These are phyloP conservation scores for Themeda triandra DNA, from an alignment of 176 grass and related monocot genomes.

Conservation along the genomic window DNA sequence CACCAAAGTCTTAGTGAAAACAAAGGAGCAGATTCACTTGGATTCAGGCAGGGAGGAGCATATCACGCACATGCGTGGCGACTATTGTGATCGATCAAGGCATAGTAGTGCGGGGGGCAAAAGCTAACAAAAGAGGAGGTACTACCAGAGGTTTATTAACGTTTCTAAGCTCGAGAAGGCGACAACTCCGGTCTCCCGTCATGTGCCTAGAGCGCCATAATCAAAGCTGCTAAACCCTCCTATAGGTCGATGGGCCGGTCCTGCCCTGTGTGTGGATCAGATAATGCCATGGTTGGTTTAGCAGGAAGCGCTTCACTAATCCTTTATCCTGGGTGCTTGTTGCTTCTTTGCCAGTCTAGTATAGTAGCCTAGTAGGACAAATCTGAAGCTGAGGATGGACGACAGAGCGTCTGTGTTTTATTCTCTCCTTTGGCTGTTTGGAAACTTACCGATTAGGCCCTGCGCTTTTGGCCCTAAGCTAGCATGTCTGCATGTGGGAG, in stretches of 20 bases:
- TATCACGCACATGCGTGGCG: constrained; percentile 26
- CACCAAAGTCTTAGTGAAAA: constrained; percentile 10
- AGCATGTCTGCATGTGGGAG: constrained; percentile 25
- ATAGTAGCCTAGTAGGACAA: constrained; percentile 56
- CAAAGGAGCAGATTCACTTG: constrained; percentile 14
- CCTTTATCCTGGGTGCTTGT: neutral
- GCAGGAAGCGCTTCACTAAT: neutral
- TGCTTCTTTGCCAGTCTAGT: neutral
- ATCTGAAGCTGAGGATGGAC: constrained; percentile 30
- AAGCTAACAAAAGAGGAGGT: constrained; percentile 39
- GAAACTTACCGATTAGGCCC: constrained; percentile 21
- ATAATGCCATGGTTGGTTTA: constrained; percentile 13
- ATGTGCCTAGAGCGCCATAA: constrained; percentile 46
- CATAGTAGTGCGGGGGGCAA: neutral
- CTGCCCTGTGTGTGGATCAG: neutral
- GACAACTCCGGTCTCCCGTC: constrained; percentile 51
- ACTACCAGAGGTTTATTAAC: constrained; percentile 34
- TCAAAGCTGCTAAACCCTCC: constrained; percentile 40
- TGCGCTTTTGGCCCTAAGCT: constrained; percentile 34
- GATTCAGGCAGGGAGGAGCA: constrained; percentile 19
- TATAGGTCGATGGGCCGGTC: constrained; percentile 3
- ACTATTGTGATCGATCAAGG: constrained; percentile 32
- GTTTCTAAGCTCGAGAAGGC: constrained; percentile 58
- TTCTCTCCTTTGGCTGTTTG: constrained; percentile 26
- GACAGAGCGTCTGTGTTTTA: constrained; percentile 13